Evolutionary conservation across 768 basidiomycete species (phyloP).

Genomic region (Collybia mongolica): DNA sequence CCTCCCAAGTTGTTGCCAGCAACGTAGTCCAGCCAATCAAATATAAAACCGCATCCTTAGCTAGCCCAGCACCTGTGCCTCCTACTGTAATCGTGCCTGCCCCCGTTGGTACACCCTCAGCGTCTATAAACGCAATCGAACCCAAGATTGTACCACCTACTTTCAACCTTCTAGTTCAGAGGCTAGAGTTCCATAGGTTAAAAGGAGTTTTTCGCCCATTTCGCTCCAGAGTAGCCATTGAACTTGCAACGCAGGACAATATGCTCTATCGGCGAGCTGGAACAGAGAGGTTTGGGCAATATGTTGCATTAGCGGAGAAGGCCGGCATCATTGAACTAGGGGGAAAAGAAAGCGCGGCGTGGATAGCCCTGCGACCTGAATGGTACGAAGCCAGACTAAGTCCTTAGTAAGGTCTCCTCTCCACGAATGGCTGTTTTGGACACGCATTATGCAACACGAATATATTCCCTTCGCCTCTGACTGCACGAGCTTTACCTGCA

Average conservation of each 20-base stretch:
- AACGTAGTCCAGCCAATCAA: too few relatives aligned
- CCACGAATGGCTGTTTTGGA: background rate
- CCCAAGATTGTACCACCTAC: constrained; percentile 11
- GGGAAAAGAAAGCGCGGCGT: constrained; percentile 31
- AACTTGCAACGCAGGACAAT: constrained; percentile 25
- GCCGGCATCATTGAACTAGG: constrained; percentile 39
- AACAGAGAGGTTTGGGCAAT: constrained; percentile 39
- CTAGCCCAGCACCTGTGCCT: too few relatives aligned
- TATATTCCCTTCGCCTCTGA: too few relatives aligned
- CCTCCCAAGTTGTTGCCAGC: too few relatives aligned
- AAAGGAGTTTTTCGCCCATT: constrained; percentile 30
- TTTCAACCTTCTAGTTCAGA: constrained; percentile 35
- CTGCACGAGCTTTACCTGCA: too few relatives aligned
- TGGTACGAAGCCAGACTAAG: constrained; percentile 18
- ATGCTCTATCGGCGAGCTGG: constrained; percentile 36
- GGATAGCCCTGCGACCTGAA: constrained; percentile 35
- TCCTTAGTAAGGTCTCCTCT: constrained; percentile 2
- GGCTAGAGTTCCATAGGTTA: constrained; percentile 26
- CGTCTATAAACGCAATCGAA: background rate
- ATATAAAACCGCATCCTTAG: too few relatives aligned
- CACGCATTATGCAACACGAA: too few relatives aligned
- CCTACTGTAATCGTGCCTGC: too few relatives aligned
- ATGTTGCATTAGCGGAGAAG: constrained; percentile 35
- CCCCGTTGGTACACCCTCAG: background rate
- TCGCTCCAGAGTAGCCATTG: constrained; percentile 35